Evolutionary conservation across 2,329 filamentous ascomycete genomes (phyloP), one percentile per base, ranked within the genome.

Genomic region (Fusarium newnesense): DNA sequence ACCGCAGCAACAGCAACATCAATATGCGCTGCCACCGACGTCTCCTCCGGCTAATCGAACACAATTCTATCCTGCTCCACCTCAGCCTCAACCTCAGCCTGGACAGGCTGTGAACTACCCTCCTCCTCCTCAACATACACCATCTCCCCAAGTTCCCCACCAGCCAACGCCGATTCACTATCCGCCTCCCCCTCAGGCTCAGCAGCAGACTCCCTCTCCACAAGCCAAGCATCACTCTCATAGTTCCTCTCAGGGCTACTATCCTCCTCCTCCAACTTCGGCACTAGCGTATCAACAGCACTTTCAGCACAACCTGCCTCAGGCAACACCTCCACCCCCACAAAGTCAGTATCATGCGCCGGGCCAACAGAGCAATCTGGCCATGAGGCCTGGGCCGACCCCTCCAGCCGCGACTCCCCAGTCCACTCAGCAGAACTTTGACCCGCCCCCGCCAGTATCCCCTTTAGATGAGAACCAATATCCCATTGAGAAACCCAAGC

Each of bases 21-120:
- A 81, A 69, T 87, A 86, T 74, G 84, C 85, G 50, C 81, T 83
- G 53, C 85, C 85, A 24, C 85, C 86, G 36, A 84, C 82, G 9
- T 87, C 86, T 28, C 83, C 85, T 54, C 85, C 86, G 7, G 83
- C 84, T 46, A 83, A 82, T 76, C 82, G 83, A 70, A 80, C 83
- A 28, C 84, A 83, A 50, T 86, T 85, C 78, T 87, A 85, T 53
- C 81, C 85, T 58, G 76, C 81, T 56, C 81, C 85, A 59, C 84
- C 84, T 42, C 63, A 66, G 18, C 82, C 84, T 36, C 78, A 68
- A 49, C 21, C 83, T 21, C 78, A 80, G 50, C 74, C 80, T 16
- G 78, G 78, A 7, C 80, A 80, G 16, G 71, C 77, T 34, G 58
- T 69, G 58, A 73, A 79, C 34, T 77, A 77, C 37, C 67, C 75